These are phyloP conservation scores for Diaporthe aspalathi DNA, from an alignment of 2,329 filamentous ascomycete species.

Conservation along the genomic window DNA sequence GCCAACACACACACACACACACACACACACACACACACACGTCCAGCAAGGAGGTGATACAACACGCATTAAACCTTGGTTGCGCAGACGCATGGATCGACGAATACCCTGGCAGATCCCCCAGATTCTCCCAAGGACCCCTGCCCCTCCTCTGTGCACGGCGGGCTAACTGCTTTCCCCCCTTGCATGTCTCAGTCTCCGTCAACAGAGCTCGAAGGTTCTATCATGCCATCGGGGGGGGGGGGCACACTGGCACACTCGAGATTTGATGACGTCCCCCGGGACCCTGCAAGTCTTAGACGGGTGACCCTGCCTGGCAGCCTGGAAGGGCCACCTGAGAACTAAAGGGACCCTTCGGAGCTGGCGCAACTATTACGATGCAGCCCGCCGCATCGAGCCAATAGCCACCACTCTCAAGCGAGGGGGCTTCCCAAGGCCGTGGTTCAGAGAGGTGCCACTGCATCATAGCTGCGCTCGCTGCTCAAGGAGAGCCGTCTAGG, in stretches of 20 bases:
- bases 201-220: conserved; percentile 19
- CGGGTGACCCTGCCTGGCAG: background rate
- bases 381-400: conserved; percentile 32
- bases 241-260: conserved; percentile 1
- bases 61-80: background rate
- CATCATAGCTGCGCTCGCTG: conserved; percentile 12
- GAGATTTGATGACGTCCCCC: conserved; percentile 24
- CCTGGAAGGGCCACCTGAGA: background rate
- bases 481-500: conserved; percentile 5
- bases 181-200: conserved; percentile 22
- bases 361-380: conserved; percentile 8
- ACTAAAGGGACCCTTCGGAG: background rate
- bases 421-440: conserved; percentile 35
- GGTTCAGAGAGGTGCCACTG: conserved; percentile 31
- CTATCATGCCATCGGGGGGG: background rate
- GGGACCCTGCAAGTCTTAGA: conserved; percentile 25
- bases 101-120: conserved; percentile 24
- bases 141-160: background rate
- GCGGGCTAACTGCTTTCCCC: background rate
- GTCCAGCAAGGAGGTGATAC: background rate
- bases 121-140: conserved; percentile 14
- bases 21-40: conserved; percentile 3
- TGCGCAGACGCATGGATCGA: conserved; percentile 5
- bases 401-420: conserved; percentile 33
- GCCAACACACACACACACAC: conserved; percentile 1